phyloP scores from a whole-genome alignment of 495 filamentous ascomycete genomes.

The Penicillium canescens region DNA sequence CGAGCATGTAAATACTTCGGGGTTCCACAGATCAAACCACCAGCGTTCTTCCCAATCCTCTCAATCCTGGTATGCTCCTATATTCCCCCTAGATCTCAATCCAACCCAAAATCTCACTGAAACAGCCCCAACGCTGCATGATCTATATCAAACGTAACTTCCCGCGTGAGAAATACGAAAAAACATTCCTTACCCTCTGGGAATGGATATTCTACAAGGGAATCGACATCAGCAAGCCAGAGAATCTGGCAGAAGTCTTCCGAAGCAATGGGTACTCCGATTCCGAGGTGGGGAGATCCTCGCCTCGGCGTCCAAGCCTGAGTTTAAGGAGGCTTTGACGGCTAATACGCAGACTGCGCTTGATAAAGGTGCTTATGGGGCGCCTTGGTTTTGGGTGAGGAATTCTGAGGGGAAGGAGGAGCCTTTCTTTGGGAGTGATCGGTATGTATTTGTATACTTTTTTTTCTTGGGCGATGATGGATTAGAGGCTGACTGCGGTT shows the following conservation, averaged over 20 bases:
- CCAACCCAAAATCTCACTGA: background rate
- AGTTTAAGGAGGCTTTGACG: conserved; percentile 61
- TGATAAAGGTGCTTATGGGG: conserved; percentile 68
- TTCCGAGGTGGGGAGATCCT: conserved; percentile 51
- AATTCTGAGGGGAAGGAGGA: conserved; percentile 57
- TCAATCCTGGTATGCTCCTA: conserved; percentile 40
- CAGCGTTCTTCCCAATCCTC: conserved; percentile 52
- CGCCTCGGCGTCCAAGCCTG: conserved; percentile 37
- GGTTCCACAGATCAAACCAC: conserved; percentile 41
- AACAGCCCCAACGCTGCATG: conserved; percentile 62
- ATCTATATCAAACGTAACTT: conserved; percentile 60
- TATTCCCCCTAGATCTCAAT: background rate
- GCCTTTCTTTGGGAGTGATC: conserved; percentile 78
- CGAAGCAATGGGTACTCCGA: conserved; percentile 34
- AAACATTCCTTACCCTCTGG: conserved; percentile 46
- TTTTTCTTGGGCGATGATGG: conserved; percentile 14
- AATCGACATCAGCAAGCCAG: conserved; percentile 50
- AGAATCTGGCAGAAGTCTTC: conserved; percentile 35
- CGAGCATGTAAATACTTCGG: conserved; percentile 59
- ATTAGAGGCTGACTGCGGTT: conserved; percentile 3
- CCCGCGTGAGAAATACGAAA: conserved; percentile 40
- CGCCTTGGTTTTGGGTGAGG: conserved; percentile 75
- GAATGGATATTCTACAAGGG: conserved; percentile 46
- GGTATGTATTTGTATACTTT: conserved; percentile 40
- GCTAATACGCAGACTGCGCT: conserved; percentile 58